phyloP scores from a whole-genome alignment of 257 asterid genomes.

The Gynochthodes officinalis region DNA sequence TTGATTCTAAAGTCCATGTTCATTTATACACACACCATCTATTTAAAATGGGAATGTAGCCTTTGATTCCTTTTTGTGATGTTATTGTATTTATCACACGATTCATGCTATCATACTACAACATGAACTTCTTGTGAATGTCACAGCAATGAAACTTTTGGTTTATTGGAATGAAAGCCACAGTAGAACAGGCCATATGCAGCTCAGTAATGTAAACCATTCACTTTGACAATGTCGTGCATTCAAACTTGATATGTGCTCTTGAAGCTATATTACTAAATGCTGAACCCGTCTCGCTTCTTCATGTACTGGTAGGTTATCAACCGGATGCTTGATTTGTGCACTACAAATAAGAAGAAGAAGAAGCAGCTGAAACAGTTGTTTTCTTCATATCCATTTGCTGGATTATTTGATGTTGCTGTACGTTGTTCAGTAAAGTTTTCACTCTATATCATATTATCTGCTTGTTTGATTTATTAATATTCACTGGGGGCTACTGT shows the following conservation, averaged over 20 bases:
- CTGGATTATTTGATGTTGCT: slow-evolving; percentile 81
- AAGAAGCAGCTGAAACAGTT: slow-evolving; percentile 44
- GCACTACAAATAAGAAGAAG: slow-evolving; percentile 38
- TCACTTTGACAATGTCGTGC: background rate
- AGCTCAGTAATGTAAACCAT: background rate
- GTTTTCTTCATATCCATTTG: slow-evolving; percentile 60
- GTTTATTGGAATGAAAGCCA: background rate
- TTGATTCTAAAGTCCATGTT: background rate
- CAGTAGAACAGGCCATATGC: background rate
- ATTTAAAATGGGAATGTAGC: background rate
- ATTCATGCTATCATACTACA: background rate
- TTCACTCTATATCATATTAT: background rate
- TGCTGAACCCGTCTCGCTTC: slow-evolving; percentile 23
- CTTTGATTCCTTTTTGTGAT: background rate
- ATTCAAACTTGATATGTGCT: background rate
- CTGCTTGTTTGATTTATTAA: background rate
- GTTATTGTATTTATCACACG: too few relatives aligned
- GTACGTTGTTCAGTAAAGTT: slow-evolving; percentile 46
- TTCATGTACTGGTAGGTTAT: slow-evolving; percentile 54
- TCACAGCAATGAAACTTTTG: background rate
- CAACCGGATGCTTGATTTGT: slow-evolving; percentile 64
- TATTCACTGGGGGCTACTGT: background rate
- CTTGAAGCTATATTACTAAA: background rate
- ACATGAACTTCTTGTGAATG: background rate
- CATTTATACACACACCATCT: background rate